A percentile compares a stretch with the other conserved stretches of the same genome.
Conservation (phyloP, 83 land plant species). For the Larix sibirica region DNA sequence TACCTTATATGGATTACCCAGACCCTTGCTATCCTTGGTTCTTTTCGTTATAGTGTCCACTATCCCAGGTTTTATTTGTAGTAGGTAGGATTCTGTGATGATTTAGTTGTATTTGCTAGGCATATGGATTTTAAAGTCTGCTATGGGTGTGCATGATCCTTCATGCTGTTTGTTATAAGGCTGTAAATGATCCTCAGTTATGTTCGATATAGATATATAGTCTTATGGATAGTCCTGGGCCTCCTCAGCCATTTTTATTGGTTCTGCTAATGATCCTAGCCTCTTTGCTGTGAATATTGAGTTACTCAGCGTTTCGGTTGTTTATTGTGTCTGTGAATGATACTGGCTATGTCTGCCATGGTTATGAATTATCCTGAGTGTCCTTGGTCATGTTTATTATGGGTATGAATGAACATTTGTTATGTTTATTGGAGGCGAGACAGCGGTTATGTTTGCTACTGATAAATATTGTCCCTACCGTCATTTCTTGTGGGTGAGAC, state of each 20-base stretch:
- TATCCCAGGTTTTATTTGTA: neutral
- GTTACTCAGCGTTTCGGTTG: neutral
- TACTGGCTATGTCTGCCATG: too few relatives aligned
- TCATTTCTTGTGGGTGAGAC: too few relatives aligned
- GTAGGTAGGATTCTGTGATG: neutral
- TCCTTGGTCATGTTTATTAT: neutral
- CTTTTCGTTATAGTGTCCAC: too few relatives aligned
- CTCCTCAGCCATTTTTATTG: neutral
- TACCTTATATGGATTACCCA: neutral
- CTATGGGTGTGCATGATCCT: neutral
- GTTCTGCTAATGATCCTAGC: neutral
- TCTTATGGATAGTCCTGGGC: neutral
- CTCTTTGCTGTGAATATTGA: neutral
- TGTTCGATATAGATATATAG: neutral
- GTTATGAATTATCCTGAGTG: neutral
- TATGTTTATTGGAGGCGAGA: neutral
- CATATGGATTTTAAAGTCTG: neutral
- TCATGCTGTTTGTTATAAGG: neutral
- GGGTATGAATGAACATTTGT: neutral
- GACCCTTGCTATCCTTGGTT: neutral
- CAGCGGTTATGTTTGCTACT: too few relatives aligned
- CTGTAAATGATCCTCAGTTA: neutral
- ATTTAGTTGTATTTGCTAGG: neutral
- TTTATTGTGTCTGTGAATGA: neutral
- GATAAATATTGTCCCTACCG: too few relatives aligned